A percentile compares a stretch with the other conserved stretches of the same genome.
These are phyloP conservation scores for Leishmania braziliensis DNA, from an alignment of 208 protist species.

Conservation along the genomic window DNA sequence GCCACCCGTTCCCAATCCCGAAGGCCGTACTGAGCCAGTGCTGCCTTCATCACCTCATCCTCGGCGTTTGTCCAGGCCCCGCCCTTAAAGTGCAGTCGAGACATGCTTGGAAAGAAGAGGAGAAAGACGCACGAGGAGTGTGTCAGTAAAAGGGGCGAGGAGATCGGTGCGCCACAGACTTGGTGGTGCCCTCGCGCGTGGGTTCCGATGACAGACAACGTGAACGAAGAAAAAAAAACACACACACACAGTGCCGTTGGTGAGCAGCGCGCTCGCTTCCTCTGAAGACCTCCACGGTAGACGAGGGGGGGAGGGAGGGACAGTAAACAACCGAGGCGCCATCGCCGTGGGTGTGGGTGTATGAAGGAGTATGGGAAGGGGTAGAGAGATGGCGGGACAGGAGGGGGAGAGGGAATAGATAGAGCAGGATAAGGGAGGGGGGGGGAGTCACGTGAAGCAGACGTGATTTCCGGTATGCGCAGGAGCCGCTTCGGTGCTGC, in stretches of 20 bases:
- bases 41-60: slow-evolving; percentile 99
- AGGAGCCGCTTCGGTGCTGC: not conserved
- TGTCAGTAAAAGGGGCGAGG: not conserved
- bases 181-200: not conserved
- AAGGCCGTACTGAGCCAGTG: slow-evolving; percentile 99
- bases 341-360: not conserved
- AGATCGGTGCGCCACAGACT: not conserved
- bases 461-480: not conserved
- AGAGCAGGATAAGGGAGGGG: not conserved
- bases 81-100: slow-evolving; percentile 95
- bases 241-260: not conserved
- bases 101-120: slow-evolving; percentile 50
- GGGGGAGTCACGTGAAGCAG: not conserved
- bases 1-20: slow-evolving; percentile 99
- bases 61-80: slow-evolving; percentile 99
- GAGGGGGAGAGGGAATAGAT: not conserved
- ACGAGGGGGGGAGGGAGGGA: not conserved
- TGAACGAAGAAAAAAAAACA: not conserved
- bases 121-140: slow-evolving; percentile 5
- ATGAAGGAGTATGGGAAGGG: not conserved
- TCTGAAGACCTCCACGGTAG: not conserved
- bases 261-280: not conserved
- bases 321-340: not conserved
- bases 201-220: not conserved
- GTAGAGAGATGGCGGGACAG: not conserved